These are phyloP conservation scores for Cytospora leucostoma DNA, from an alignment of 2,329 filamentous ascomycete genomes.

Conservation along the genomic window DNA sequence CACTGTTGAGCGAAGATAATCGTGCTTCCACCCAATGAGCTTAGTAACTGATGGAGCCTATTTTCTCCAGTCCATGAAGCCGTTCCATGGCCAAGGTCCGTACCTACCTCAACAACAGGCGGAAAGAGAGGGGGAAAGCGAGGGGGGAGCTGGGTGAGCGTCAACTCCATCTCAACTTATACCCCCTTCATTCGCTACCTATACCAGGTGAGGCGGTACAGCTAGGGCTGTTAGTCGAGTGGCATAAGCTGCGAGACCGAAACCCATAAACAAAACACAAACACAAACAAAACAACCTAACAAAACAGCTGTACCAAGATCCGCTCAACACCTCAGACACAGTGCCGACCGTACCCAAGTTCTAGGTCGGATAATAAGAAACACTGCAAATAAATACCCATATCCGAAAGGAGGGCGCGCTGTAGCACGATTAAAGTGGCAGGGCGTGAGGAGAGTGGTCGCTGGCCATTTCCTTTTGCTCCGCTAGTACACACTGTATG, in stretches of 20 bases:
- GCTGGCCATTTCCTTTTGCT: background rate
- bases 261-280: background rate
- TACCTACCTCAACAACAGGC: too few species aligned
- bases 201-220: background rate
- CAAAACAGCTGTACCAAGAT: background rate
- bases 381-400: background rate
- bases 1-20: too few species aligned
- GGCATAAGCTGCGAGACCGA: background rate
- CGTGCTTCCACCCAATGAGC: too few species aligned
- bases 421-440: background rate
- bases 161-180: background rate
- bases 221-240: background rate
- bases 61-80: too few species aligned
- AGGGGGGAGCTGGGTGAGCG: background rate
- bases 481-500: background rate
- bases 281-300: too few species aligned
- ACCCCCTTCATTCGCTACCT: background rate
- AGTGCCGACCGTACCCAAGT: background rate
- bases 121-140: background rate
- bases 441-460: background rate
- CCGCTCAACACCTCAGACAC: background rate
- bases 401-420: background rate
- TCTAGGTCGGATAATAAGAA: background rate
- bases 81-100: too few species aligned
- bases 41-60: too few species aligned